Evolutionary conservation across 352 stramenopile species (phyloP), one percentile per base, ranked within the genome.

Genomic region (Pythium aristosporum): DNA sequence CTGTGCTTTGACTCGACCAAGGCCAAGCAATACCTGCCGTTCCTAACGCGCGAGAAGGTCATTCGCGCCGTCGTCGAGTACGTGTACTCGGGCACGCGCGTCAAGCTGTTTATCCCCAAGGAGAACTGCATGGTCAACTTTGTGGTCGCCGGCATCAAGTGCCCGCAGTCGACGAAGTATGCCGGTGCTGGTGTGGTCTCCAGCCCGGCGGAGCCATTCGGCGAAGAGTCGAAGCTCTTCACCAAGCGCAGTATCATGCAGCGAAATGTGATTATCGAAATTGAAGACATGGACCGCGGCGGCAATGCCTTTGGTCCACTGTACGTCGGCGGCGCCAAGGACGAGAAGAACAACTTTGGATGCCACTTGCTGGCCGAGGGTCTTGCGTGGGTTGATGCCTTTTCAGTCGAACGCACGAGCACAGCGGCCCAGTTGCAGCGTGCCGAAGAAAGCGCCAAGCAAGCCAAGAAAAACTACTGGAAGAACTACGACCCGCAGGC

Each of bases 81-180:
- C 71, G 92, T 99, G 20, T 99, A 99, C 77, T 98, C 92, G 57
- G 96, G 93, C 63, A 93, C 91, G 37, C 89, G 96, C 20, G 96
- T 98, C 54, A 98, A 98, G 73, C 61, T 99, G 9, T 95, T 95
- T 55, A 85, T 99, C 28, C 96, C 96, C 39, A 97, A 96, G 63
- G 96, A 99, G 69, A 99, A 99, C 78, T 98, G 92, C 76, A 86
- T 96, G 57, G 85, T 99, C 56, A 98, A 98, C 71, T 95, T 98
- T 65, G 82, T 94, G 8, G 65, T 98, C 41, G 87, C 89, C 0
- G 91, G 91, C 32, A 81, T 98, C 58, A 93, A 96, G 57, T 91
- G 86, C 30, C 92, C 93, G 11, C 85, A 96, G 65, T 79, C 85
- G 55, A 87, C 89, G 15, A 79, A 83, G 20, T 87, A 93, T 46